Conservation (phyloP, 2,329 filamentous ascomycete species). For the Fusarium sp. region DNA sequence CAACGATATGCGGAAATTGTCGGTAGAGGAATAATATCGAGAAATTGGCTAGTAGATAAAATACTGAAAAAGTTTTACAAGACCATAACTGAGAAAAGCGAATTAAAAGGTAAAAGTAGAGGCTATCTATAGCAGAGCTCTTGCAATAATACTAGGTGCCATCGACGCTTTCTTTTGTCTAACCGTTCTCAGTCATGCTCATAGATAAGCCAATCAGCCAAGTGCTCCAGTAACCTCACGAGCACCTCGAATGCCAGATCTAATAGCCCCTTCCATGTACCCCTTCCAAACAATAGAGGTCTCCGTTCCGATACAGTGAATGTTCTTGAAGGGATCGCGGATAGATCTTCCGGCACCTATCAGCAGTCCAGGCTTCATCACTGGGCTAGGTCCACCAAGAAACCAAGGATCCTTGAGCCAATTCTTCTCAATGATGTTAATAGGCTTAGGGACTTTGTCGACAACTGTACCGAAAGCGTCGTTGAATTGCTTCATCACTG, state of each 20-base stretch:
- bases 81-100: no score
- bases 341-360: not conserved
- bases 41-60: fast-evolving
- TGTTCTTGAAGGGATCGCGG: not conserved
- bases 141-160: fast-evolving
- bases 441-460: not conserved
- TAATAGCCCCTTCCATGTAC: not conserved
- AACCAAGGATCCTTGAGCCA: not conserved
- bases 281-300: not conserved
- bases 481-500: not conserved
- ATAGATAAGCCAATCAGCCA: fast-evolving
- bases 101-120: no score
- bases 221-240: slow-evolving; percentile 40
- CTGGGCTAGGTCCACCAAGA: not conserved
- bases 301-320: not conserved
- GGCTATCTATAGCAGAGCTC: fast-evolving
- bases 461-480: not conserved
- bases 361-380: not conserved
- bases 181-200: fast-evolving
- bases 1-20: no score
- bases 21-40: fast-evolving
- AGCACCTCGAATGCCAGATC: not conserved
- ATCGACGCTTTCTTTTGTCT: fast-evolving
- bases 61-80: no score
- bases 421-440: not conserved